phyloP scores from a whole-genome alignment of 768 basidiomycete species.

The Xanthoconium stramineum region DNA sequence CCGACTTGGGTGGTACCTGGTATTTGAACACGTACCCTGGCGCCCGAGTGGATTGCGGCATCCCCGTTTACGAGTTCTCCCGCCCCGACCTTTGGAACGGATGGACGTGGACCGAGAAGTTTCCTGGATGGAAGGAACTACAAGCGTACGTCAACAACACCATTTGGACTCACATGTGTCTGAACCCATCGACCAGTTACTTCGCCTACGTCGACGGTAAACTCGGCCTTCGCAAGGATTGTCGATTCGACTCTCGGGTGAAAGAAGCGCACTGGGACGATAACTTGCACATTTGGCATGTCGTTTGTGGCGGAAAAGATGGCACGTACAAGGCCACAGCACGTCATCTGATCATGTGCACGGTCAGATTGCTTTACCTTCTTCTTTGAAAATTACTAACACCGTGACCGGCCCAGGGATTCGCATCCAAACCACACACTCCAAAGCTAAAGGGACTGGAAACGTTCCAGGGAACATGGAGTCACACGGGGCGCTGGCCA shows the following conservation, averaged over 20 bases:
- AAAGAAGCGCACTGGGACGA: conserved; percentile 13
- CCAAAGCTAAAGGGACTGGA: conserved; percentile 9
- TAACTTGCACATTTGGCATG: neutral
- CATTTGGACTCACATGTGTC: no score
- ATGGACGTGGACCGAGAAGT: conserved; percentile 15
- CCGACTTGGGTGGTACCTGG: conserved; percentile 9
- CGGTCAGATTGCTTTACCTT: neutral
- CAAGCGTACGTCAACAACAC: no score
- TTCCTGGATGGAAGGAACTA: neutral
- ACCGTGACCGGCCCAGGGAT: conserved; percentile 1
- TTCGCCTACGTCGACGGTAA: conserved; percentile 13
- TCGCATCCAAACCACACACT: neutral
- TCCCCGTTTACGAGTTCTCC: conserved; percentile 11
- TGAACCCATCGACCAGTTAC: conserved; percentile 1
- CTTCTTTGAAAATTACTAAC: neutral
- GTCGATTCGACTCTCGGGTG: conserved; percentile 11
- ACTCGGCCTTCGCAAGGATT: conserved; percentile 13
- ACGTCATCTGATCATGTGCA: conserved; percentile 14
- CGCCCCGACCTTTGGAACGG: conserved; percentile 12
- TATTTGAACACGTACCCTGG: no score
- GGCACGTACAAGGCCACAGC: conserved; percentile 10
- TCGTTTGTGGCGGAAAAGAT: conserved; percentile 5
- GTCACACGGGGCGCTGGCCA: conserved; percentile 1
- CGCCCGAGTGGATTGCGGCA: neutral
- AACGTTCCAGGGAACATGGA: conserved; percentile 7